Evolutionary conservation across 176 grass and related monocot genomes (phyloP).

Genomic region (Aechmea fasciata): DNA sequence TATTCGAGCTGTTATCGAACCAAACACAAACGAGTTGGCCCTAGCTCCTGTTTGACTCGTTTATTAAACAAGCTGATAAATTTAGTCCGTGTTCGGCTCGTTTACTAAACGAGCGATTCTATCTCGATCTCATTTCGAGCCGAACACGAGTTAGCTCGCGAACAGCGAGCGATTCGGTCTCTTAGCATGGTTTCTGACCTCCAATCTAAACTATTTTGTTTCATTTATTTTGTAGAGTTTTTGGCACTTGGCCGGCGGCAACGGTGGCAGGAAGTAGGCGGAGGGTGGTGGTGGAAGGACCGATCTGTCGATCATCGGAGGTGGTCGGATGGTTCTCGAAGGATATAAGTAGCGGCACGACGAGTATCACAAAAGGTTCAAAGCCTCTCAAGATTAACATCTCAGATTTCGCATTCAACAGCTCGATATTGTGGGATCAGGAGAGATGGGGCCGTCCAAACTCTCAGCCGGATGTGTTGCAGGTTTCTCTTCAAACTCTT

Average conservation of each 20-base stretch:
- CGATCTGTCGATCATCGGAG: constrained; percentile 39
- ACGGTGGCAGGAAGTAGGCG: constrained; percentile 17
- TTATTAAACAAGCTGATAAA: too few species aligned
- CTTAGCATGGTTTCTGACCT: neutral
- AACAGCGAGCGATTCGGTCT: too few species aligned
- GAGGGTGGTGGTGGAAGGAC: constrained; percentile 32
- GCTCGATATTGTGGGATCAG: constrained; percentile 57
- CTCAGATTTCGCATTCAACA: constrained; percentile 45
- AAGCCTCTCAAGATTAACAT: constrained; percentile 27
- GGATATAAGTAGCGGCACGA: constrained; percentile 18
- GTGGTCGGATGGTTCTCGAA: constrained; percentile 40
- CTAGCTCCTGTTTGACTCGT: too few species aligned
- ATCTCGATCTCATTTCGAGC: too few species aligned
- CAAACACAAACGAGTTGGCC: too few species aligned
- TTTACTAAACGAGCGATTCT: too few species aligned
- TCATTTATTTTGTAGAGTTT: constrained; percentile 28
- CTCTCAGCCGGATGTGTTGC: constrained; percentile 23
- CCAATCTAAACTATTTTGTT: neutral
- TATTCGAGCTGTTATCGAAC: too few species aligned
- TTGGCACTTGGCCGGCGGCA: constrained; percentile 51
- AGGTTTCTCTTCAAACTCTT: constrained; percentile 22
- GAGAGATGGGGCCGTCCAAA: constrained; percentile 26
- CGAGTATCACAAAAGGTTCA: neutral
- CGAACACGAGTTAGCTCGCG: too few species aligned
- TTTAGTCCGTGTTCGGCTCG: too few species aligned